phyloP scores from a whole-genome alignment of 495 filamentous ascomycete genomes.

The Daldinia decipiens region DNA sequence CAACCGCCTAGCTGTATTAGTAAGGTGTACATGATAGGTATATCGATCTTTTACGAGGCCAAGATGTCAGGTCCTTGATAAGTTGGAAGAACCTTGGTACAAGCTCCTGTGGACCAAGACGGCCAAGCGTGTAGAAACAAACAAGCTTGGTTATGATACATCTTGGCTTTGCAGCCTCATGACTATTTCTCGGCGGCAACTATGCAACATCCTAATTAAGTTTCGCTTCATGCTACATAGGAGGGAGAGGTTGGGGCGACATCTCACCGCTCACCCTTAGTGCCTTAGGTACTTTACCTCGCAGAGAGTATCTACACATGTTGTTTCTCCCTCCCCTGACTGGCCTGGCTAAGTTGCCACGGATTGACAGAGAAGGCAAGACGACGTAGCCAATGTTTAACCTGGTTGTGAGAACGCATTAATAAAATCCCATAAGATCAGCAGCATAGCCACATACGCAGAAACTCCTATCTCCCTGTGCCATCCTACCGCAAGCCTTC shows the following conservation, averaged over 20 bases:
- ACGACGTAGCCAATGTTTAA: not conserved
- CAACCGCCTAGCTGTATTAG: not conserved
- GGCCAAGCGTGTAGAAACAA: slow-evolving; percentile 12
- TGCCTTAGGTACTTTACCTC: too few relatives aligned
- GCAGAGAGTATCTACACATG: not conserved
- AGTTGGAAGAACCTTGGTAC: not conserved
- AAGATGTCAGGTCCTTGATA: not conserved
- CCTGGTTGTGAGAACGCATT: not conserved
- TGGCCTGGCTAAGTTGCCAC: not conserved
- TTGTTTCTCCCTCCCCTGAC: not conserved
- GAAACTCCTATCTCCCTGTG: not conserved
- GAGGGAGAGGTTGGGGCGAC: slow-evolving; percentile 2
- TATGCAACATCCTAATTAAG: not conserved
- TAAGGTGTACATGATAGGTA: not conserved
- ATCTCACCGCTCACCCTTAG: not conserved
- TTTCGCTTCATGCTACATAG: not conserved
- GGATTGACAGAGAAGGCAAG: not conserved
- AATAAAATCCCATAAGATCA: not conserved
- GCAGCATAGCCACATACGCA: not conserved
- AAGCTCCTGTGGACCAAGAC: slow-evolving; percentile 8
- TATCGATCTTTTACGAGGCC: not conserved
- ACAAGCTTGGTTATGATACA: slow-evolving; percentile 13
- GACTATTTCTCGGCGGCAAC: not conserved
- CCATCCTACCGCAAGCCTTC: not conserved
- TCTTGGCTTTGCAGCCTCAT: slow-evolving; percentile 25